Conservation (phyloP, 2,329 filamentous ascomycete genomes). For the Arthrobotrys pseudoclavata region DNA sequence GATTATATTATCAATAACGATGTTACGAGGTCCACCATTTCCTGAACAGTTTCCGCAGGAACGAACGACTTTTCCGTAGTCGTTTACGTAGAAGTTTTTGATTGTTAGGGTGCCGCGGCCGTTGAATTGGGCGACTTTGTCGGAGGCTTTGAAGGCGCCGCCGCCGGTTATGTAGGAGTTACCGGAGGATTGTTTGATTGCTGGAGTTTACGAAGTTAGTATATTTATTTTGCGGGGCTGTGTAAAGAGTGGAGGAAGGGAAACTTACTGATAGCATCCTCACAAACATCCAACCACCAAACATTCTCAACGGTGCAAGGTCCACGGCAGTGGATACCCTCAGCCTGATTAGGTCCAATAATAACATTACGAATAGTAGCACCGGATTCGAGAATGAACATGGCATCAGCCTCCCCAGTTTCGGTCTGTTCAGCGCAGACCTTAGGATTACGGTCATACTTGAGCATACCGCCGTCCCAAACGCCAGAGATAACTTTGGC, state of each 20-base stretch:
- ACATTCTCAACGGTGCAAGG: slow-evolving; percentile 64
- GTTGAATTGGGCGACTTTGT: slow-evolving; percentile 70
- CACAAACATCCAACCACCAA: slow-evolving; percentile 62
- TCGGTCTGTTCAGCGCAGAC: slow-evolving; percentile 68
- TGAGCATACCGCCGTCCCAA: slow-evolving; percentile 70
- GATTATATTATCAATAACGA: slow-evolving; percentile 67
- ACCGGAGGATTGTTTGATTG: slow-evolving; percentile 48
- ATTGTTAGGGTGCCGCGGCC: slow-evolving; percentile 68
- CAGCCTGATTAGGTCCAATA: slow-evolving; percentile 66
- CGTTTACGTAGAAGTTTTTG: slow-evolving; percentile 59
- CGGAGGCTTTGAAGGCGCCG: slow-evolving; percentile 68
- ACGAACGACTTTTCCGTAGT: slow-evolving; percentile 70
- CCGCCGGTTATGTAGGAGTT: slow-evolving; percentile 68
- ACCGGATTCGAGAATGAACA: slow-evolving; percentile 64
- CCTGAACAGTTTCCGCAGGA: slow-evolving; percentile 69
- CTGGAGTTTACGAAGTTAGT: neutral
- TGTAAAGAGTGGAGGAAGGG: neutral
- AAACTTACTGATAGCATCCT: slow-evolving; percentile 58
- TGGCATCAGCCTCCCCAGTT: slow-evolving; percentile 67
- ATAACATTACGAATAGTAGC: slow-evolving; percentile 65
- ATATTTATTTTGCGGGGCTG: neutral
- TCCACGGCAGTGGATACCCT: slow-evolving; percentile 67
- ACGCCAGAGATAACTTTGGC: slow-evolving; percentile 64
- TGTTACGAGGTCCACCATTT: slow-evolving; percentile 63
- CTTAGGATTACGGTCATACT: slow-evolving; percentile 68